These are phyloP conservation scores for Fraxinus albicans DNA, from an alignment of 305 asterid species.

Conservation along the genomic window DNA sequence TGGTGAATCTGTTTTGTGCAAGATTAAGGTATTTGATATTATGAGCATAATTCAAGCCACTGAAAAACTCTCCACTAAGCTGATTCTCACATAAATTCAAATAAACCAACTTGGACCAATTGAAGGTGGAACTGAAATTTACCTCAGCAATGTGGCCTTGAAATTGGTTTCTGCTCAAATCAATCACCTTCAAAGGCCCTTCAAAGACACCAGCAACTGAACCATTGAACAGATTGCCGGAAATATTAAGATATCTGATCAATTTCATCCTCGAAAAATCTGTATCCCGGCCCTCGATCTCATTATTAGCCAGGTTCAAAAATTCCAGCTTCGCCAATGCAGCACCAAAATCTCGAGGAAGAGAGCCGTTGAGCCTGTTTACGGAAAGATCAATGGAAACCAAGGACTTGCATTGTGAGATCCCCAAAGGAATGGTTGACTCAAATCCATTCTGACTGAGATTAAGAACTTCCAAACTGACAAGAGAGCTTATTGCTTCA, in stretches of 20 bases:
- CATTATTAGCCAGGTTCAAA: conserved; percentile 69
- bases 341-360: conserved; percentile 61
- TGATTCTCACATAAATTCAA: conserved; percentile 79
- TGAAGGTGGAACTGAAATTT: conserved; percentile 51
- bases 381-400: conserved; percentile 65
- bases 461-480: conserved; percentile 50
- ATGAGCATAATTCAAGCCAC: conserved; percentile 44
- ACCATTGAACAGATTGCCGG: conserved; percentile 70
- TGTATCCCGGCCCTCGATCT: conserved; percentile 57
- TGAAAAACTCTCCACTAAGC: conserved; percentile 64
- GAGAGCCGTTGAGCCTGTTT: conserved; percentile 56
- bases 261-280: conserved; percentile 55
- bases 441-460: conserved; percentile 61
- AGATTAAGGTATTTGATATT: conserved; percentile 72
- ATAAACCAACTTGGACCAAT: conserved; percentile 61
- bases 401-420: conserved; percentile 56
- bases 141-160: conserved; percentile 84
- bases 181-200: conserved; percentile 71
- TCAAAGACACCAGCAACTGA: conserved; percentile 58
- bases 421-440: conserved; percentile 54
- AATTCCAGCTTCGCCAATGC: conserved; percentile 56
- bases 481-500: conserved; percentile 67
- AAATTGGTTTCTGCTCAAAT: conserved; percentile 88
- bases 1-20: conserved; percentile 72
- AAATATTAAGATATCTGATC: conserved; percentile 57